Conservation (phyloP, 306 rosid species). For the Cucurbita maxima region DNA sequence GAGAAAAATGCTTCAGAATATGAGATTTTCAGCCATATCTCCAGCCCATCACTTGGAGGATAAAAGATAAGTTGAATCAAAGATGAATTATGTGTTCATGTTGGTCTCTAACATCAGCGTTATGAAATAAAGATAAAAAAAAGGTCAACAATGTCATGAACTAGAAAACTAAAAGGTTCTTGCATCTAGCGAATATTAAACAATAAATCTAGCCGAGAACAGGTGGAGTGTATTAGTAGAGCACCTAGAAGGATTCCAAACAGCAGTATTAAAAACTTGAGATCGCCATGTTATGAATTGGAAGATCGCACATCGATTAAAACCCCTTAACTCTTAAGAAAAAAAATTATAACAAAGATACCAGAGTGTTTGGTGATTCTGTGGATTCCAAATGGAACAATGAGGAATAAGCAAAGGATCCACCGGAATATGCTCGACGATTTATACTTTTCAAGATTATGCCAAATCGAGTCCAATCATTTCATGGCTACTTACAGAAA, state of each 20-base stretch:
- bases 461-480: not conserved
- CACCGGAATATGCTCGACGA: not conserved
- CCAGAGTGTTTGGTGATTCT: not conserved
- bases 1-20: not conserved
- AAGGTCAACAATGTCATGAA: not conserved
- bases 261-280: not conserved
- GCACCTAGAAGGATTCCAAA: not conserved
- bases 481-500: not conserved
- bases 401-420: not conserved
- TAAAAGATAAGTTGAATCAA: not conserved
- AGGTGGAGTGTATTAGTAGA: not conserved
- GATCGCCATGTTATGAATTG: not conserved
- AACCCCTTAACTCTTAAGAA: not conserved
- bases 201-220: not conserved
- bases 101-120: not conserved
- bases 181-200: not conserved
- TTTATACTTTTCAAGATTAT: not conserved
- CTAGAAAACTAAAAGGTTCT: not conserved
- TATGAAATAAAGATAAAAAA: not conserved
- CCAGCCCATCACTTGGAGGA: not conserved
- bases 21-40: not conserved
- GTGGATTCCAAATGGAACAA: not conserved
- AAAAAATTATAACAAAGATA: not conserved
- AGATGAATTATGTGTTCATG: not conserved
- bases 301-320: not conserved